Evolutionary conservation across 768 basidiomycete genomes (phyloP).

Genomic region (Ramaria sp.): DNA sequence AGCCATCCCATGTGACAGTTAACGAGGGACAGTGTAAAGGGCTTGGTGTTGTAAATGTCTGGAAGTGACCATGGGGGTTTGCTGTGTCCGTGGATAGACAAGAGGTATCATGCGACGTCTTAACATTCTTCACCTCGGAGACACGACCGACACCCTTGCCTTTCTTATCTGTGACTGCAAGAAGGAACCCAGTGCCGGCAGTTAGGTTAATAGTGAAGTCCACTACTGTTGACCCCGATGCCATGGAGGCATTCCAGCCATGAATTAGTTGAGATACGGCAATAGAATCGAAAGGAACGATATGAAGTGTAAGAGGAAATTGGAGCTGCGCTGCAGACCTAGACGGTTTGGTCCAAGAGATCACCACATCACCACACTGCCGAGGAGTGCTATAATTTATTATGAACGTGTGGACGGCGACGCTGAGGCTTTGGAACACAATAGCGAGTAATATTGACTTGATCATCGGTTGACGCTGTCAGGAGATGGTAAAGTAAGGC

Average conservation of each 20-base stretch:
- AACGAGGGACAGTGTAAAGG: constrained; percentile 1
- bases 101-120: background rate
- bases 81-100: background rate
- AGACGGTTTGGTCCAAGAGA: constrained; percentile 4
- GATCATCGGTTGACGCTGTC: background rate
- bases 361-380: constrained; percentile 3
- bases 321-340: background rate
- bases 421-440: background rate
- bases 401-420: background rate
- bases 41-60: background rate
- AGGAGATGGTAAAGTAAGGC: background rate
- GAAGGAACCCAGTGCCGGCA: background rate
- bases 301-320: constrained; percentile 4
- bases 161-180: background rate
- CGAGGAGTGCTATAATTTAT: background rate
- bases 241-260: background rate
- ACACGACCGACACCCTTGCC: constrained; percentile 1
- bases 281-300: background rate
- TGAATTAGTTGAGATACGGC: background rate
- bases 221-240: background rate
- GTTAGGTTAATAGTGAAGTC: background rate
- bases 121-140: background rate
- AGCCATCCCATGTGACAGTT: background rate
- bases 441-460: constrained; percentile 1
- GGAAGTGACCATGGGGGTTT: background rate